Evolutionary conservation across 2,329 filamentous ascomycete genomes (phyloP).

Genomic region (Fusarium sp.): DNA sequence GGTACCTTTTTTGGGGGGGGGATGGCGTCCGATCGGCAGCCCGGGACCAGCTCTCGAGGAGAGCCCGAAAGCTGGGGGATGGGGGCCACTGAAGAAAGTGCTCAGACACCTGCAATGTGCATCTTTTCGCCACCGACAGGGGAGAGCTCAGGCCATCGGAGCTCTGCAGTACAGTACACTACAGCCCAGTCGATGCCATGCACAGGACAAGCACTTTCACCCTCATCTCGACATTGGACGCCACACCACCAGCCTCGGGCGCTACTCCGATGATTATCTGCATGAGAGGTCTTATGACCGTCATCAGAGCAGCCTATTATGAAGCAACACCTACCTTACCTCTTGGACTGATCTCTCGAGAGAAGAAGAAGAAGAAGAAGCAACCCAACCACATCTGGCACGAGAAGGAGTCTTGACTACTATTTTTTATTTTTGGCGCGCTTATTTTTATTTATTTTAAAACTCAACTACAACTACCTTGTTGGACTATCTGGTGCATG

Average conservation of each 20-base stretch:
- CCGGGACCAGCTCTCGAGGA: conserved; percentile 1
- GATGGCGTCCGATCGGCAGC: conserved; percentile 10
- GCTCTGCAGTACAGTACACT: not conserved
- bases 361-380: not conserved
- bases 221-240: conserved; percentile 25
- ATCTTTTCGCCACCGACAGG: conserved; percentile 17
- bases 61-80: not conserved
- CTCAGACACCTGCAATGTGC: conserved; percentile 7
- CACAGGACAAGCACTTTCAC: conserved; percentile 1
- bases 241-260: conserved; percentile 27
- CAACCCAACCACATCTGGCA: conserved; percentile 18
- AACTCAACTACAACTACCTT: not conserved
- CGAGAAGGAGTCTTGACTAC: conserved; percentile 13
- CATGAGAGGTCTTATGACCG: conserved; percentile 27
- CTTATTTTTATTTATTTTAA: conserved; percentile 15
- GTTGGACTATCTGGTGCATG: conserved; percentile 29
- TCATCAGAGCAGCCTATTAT: conserved; percentile 2
- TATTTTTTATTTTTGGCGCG: conserved; percentile 20
- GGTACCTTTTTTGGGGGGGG: conserved; percentile 25
- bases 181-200: not conserved
- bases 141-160: not conserved
- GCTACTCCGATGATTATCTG: conserved; percentile 10
- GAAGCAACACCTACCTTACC: not conserved
- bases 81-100: conserved; percentile 6
- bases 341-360: not conserved